Evolutionary conservation across 2,329 filamentous ascomycete species (phyloP), one percentile per base, ranked within the genome.

Genomic region (Fusarium coffeatum): DNA sequence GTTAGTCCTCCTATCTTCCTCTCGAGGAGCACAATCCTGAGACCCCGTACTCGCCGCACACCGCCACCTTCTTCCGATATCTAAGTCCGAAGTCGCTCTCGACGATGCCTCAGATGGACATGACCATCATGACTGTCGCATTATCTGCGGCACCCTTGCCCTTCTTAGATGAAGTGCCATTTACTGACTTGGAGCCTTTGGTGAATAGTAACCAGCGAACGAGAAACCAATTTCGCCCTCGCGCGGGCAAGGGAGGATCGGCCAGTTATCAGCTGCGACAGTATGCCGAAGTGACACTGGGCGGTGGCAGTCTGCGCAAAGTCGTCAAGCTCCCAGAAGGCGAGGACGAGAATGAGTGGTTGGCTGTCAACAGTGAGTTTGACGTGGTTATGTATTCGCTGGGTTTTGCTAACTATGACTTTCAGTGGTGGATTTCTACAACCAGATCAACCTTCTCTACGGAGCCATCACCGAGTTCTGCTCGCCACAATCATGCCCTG

Each of bases 371-470:
- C 83, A 92, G 94, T 97, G 84, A 75, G 89, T 73, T 20, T 23
- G 23, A 23, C 15, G 25, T 7, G 23, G 13, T 13, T 8, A 18
- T 8, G 18, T 8, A 15, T 16, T 4, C 9, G 16, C 10, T 25
- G 18, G 41, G 8, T 3, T n/a, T 59, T 69, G 37, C 69, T 61
- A 22, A 54, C 40, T 16, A 23, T 25, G 25, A 12, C 48, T 30
- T n/a, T 13, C 73, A 97, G 94, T 99, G 84, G 96, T 99, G 84
- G 96, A 99, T 83, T 99, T 99, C 83, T 99, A 99, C 89, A 99
- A 99, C 85, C 96, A 99, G 83, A 97, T 99, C 85, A 99, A 99
- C 83, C 88, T 99, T 37, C 90, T 99, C 64, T 99, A 99, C 80
- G 97, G 97, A 64, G 96, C 96, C 72, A 99, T 99, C 79, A 99